Percentiles rank a stretch among this genome's conserved stretches.
These are phyloP conservation scores for Bauhinia variegata DNA, from an alignment of 306 rosid species.

Conservation along the genomic window DNA sequence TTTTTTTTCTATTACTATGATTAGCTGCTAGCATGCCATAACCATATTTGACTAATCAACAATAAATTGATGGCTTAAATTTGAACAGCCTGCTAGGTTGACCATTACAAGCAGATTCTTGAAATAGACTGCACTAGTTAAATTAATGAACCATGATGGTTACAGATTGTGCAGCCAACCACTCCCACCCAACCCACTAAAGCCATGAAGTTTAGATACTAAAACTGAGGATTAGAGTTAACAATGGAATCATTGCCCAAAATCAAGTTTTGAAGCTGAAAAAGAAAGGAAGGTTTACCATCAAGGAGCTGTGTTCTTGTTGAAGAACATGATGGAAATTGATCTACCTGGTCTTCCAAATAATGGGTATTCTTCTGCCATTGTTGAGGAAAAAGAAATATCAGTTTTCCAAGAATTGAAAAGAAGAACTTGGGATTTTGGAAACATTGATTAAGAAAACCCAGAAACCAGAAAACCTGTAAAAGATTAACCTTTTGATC, in stretches of 20 bases:
- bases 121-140: not conserved
- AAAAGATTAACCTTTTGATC: slow-evolving; percentile 12
- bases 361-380: slow-evolving; percentile 11
- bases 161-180: slow-evolving; percentile 9
- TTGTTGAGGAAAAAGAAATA: not conserved
- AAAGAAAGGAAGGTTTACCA: slow-evolving; percentile 22
- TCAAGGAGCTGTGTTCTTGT: not conserved
- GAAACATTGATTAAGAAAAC: not conserved
- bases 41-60: not conserved
- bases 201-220: not conserved
- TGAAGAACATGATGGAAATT: slow-evolving; percentile 3
- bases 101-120: not conserved
- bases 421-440: not conserved
- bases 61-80: not conserved
- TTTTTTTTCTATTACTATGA: not conserved
- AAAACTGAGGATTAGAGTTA: not conserved
- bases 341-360: slow-evolving; percentile 28
- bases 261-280: slow-evolving; percentile 17
- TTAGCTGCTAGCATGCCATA: not conserved
- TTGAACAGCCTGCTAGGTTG: slow-evolving; percentile 4
- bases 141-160: slow-evolving; percentile 4
- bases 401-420: not conserved
- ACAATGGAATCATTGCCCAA: slow-evolving; percentile 10
- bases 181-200: not conserved
- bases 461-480: not conserved